Evolutionary conservation across 129 eudicot genomes (phyloP).

Genomic region (Calendula officinalis): DNA sequence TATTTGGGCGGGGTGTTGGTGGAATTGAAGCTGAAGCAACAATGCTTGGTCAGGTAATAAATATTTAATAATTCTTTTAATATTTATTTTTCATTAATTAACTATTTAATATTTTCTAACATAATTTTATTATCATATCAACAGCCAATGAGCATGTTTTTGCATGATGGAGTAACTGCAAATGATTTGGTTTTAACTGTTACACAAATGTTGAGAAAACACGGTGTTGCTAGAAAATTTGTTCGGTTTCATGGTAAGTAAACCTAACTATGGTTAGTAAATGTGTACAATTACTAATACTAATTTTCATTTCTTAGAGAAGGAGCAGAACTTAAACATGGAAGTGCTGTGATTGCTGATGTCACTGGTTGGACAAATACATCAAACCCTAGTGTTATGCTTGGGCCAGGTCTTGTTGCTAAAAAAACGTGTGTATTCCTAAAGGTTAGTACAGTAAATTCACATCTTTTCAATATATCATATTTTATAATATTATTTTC

Average conservation of each 20-base stretch:
- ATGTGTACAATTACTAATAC: slow-evolving; percentile 4
- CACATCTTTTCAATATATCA: not conserved
- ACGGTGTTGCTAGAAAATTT: slow-evolving; percentile 96
- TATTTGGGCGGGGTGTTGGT: slow-evolving; percentile 95
- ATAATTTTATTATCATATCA: not conserved
- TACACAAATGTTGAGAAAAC: slow-evolving; percentile 94
- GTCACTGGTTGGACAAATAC: slow-evolving; percentile 97
- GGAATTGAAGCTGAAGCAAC: slow-evolving; percentile 98
- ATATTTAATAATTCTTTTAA: not conserved
- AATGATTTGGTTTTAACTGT: slow-evolving; percentile 96
- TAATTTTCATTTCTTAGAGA: slow-evolving; percentile 73
- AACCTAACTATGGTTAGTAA: not conserved
- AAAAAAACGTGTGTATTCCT: slow-evolving; percentile 86
- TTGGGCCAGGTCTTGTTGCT: slow-evolving; percentile 97
- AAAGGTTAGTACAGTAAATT: slow-evolving; percentile 43
- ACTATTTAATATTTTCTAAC: slow-evolving; percentile 7
- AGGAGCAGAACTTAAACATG: slow-evolving; percentile 88
- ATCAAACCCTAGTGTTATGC: slow-evolving; percentile 99
- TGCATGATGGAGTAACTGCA: slow-evolving; percentile 85
- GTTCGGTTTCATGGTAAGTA: slow-evolving; percentile 80
- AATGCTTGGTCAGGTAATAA: slow-evolving; percentile 92
- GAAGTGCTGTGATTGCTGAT: slow-evolving; percentile 96
- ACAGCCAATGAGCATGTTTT: slow-evolving; percentile 67
- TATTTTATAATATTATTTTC: not conserved
- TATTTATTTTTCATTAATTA: not conserved